phyloP scores from a whole-genome alignment of 2,329 filamentous ascomycete genomes.

The Xylariaceae sp. region DNA sequence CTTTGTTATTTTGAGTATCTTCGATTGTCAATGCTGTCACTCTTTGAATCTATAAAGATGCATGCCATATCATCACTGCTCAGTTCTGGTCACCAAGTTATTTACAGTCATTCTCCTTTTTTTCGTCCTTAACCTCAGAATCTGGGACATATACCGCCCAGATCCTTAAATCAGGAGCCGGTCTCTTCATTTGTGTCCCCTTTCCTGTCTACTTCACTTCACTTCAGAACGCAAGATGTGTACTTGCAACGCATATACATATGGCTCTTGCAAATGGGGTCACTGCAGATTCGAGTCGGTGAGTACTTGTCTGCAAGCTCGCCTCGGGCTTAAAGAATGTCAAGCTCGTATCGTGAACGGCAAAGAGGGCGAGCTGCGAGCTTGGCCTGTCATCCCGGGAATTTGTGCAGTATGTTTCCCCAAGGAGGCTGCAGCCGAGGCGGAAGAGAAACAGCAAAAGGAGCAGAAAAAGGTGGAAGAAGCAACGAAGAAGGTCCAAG shows the following conservation, averaged over 20 bases:
- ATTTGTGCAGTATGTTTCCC: constrained; percentile 19
- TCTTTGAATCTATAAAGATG: too few relatives aligned
- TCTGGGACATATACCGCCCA: not conserved
- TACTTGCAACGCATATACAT: constrained; percentile 14
- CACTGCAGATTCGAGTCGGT: constrained; percentile 11
- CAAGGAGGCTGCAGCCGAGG: constrained; percentile 7
- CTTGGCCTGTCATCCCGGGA: constrained; percentile 11
- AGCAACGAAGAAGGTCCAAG: not conserved
- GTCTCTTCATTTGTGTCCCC: not conserved
- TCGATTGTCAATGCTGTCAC: too few relatives aligned
- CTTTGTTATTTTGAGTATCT: too few relatives aligned
- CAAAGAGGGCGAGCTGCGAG: not conserved
- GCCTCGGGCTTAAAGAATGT: constrained; percentile 14
- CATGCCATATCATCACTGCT: not conserved
- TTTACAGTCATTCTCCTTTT: not conserved
- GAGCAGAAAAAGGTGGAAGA: constrained; percentile 5
- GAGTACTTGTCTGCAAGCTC: constrained; percentile 28
- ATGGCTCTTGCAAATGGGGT: constrained; percentile 3
- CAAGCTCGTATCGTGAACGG: constrained; percentile 18
- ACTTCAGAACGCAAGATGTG: constrained; percentile 16
- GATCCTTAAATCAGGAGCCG: not conserved
- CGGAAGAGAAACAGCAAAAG: constrained; percentile 9
- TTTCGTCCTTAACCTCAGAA: not conserved
- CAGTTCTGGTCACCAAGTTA: not conserved
- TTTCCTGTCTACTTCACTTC: not conserved